phyloP scores from a whole-genome alignment of 306 rosid species.

The Trifolium subterraneum region DNA sequence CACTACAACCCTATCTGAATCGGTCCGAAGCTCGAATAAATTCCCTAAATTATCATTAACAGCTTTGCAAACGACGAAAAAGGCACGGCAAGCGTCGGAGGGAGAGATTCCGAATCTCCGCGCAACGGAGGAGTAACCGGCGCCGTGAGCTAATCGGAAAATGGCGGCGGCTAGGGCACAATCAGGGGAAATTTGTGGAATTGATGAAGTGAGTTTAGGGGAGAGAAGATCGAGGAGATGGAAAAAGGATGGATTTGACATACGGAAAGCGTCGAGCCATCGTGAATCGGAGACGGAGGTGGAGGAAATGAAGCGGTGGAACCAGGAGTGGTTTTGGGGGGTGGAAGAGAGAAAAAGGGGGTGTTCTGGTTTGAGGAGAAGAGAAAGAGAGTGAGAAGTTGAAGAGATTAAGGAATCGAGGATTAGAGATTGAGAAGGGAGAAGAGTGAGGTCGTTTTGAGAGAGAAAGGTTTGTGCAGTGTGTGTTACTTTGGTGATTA shows the following conservation, averaged over 20 bases:
- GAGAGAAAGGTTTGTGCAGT: constrained; percentile 66
- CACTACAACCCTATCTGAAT: constrained; percentile 47
- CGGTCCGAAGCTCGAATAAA: constrained; percentile 67
- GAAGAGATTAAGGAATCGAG: constrained; percentile 61
- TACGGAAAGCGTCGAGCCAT: constrained; percentile 68
- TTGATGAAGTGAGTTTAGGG: constrained; percentile 39
- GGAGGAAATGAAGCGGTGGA: constrained; percentile 65
- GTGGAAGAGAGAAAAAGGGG: constrained; percentile 43
- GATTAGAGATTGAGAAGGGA: constrained; percentile 60
- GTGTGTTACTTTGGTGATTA: constrained; percentile 48
- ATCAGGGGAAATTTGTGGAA: constrained; percentile 55
- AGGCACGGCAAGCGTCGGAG: constrained; percentile 60
- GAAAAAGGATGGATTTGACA: constrained; percentile 65
- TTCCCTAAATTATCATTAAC: constrained; percentile 53
- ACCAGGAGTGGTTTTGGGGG: constrained; percentile 56
- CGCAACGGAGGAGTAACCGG: constrained; percentile 58
- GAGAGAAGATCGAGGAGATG: constrained; percentile 62
- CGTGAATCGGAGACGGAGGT: constrained; percentile 45
- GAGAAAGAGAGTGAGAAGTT: constrained; percentile 48
- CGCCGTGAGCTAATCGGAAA: constrained; percentile 78
- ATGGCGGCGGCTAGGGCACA: constrained; percentile 69
- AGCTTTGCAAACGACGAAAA: constrained; percentile 61
- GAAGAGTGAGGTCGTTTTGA: constrained; percentile 61
- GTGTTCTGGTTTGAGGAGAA: constrained; percentile 26
- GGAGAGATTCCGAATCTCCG: constrained; percentile 67